phyloP scores from a whole-genome alignment of 176 grass and related monocot genomes.

The Guadua angustifolia region DNA sequence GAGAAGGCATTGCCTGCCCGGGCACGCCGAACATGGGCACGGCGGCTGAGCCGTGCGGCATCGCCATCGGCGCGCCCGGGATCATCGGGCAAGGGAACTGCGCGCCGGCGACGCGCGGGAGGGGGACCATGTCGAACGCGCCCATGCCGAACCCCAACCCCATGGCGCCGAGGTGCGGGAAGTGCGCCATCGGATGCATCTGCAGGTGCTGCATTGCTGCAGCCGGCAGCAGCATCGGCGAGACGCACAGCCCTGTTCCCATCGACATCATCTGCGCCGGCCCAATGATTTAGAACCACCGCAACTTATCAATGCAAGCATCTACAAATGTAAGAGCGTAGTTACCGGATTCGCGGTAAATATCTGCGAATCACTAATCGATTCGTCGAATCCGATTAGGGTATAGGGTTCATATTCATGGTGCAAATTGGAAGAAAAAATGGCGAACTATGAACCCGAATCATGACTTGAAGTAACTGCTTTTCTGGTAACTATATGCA shows the following conservation, averaged over 20 bases:
- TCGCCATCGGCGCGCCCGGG: slow-evolving; percentile 26
- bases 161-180: slow-evolving; percentile 41
- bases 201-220: slow-evolving; percentile 43
- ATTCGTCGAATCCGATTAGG: too few species aligned
- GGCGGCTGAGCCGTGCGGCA: neutral
- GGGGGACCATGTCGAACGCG: slow-evolving; percentile 37
- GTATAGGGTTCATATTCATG: too few species aligned
- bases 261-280: slow-evolving; percentile 48
- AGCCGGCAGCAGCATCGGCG: slow-evolving; percentile 39
- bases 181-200: slow-evolving; percentile 48
- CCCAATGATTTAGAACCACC: neutral
- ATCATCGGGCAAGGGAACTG: slow-evolving; percentile 38
- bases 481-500: too few species aligned
- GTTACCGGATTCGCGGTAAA: too few species aligned
- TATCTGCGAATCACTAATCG: too few species aligned
- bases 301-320: neutral
- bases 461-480: too few species aligned
- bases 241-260: slow-evolving; percentile 41
- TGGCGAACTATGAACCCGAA: too few species aligned
- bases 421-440: too few species aligned
- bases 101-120: slow-evolving; percentile 10
- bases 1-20: neutral
- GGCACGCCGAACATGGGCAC: slow-evolving; percentile 31
- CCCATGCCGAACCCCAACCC: slow-evolving; percentile 42
- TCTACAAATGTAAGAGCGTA: neutral